phyloP scores from a whole-genome alignment of 768 basidiomycete genomes.

The Leccinum pellstonianum region DNA sequence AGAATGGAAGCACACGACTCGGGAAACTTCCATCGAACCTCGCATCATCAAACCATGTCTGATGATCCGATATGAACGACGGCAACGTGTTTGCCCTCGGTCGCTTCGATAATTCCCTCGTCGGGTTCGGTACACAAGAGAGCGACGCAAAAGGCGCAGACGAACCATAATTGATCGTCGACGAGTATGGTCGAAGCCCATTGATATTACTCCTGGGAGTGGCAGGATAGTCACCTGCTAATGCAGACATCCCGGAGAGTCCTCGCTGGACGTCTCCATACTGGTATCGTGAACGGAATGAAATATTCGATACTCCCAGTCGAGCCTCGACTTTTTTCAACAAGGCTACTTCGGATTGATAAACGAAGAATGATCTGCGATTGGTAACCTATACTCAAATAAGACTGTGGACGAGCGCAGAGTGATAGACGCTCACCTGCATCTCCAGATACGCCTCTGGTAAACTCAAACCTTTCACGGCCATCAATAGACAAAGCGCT shows the following conservation, averaged over 20 bases:
- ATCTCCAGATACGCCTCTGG: slow-evolving; percentile 93
- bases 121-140: slow-evolving; percentile 20
- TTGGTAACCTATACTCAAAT: slow-evolving; percentile 47
- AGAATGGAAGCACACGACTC: slow-evolving; percentile 85
- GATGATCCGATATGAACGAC: slow-evolving; percentile 65
- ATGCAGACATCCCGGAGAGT: slow-evolving; percentile 3
- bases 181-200: slow-evolving; percentile 25
- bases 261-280: slow-evolving; percentile 25
- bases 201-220: slow-evolving; percentile 9
- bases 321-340: slow-evolving; percentile 67
- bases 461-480: slow-evolving; percentile 57
- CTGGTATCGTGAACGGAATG: slow-evolving; percentile 26
- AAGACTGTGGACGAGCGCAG: slow-evolving; percentile 1
- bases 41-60: slow-evolving; percentile 93
- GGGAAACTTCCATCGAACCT: slow-evolving; percentile 97
- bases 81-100: slow-evolving; percentile 74
- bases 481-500: slow-evolving; percentile 87
- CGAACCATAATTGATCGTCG: slow-evolving; percentile 21
- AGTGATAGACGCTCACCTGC: slow-evolving; percentile 42
- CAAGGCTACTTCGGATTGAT: slow-evolving; percentile 68
- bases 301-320: slow-evolving; percentile 30
- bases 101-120: slow-evolving; percentile 34
- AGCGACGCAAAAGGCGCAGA: slow-evolving; percentile 9
- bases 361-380: slow-evolving; percentile 88
- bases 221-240: slow-evolving; percentile 9